Evolutionary conservation across 73 alveolate species (phyloP).

Genomic region (Paramecium octaurelia): DNA sequence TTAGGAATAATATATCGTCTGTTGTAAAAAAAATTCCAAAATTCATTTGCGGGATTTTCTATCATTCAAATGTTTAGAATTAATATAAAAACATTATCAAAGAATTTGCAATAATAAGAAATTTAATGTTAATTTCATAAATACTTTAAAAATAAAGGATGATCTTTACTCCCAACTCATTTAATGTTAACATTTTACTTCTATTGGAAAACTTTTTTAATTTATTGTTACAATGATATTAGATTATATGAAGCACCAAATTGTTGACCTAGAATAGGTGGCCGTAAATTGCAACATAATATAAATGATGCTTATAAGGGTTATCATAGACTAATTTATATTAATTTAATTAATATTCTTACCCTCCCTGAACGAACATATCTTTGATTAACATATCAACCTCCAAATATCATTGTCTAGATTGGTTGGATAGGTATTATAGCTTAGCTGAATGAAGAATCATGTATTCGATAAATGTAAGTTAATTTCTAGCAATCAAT

Average conservation of each 20-base stretch:
- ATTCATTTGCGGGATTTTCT: no score
- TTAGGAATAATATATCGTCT: no score
- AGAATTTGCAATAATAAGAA: no score
- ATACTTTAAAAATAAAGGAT: no score
- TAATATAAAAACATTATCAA: no score
- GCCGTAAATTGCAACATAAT: background rate
- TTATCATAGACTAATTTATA: background rate
- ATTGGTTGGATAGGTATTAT: constrained; percentile 10
- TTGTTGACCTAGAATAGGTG: background rate
- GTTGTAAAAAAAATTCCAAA: no score
- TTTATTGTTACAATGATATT: background rate
- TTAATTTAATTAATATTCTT: background rate
- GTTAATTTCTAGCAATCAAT: no score
- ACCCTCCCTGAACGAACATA: constrained; percentile 31
- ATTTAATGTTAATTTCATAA: no score
- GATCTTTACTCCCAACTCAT: background rate
- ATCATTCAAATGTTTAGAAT: no score
- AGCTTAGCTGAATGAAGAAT: no score
- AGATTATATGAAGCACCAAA: background rate
- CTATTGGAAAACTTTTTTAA: background rate
- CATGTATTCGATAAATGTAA: no score
- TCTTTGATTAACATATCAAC: background rate
- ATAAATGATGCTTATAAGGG: no score
- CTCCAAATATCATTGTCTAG: background rate
- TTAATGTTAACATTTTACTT: background rate